Conservation (phyloP, 2,329 filamentous ascomycete genomes). For the Apiospora phragmitis region DNA sequence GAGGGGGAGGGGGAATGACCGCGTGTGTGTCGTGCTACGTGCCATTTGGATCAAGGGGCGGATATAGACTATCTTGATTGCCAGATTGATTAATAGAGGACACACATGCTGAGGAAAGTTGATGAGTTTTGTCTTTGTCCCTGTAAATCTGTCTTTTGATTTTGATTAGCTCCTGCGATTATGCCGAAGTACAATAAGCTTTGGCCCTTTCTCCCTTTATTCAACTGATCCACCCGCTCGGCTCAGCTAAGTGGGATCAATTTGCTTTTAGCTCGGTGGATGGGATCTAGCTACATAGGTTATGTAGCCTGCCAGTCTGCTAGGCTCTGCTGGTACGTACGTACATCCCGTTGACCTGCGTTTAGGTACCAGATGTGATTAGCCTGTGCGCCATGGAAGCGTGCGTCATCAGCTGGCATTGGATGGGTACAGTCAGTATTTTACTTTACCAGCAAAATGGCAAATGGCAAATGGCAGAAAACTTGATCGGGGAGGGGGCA, state of each 20-base stretch:
- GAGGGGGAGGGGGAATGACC: neutral
- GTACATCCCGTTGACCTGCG: neutral
- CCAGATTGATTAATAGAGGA: neutral
- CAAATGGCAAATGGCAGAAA: neutral
- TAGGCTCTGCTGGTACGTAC: no score
- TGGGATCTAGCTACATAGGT: neutral
- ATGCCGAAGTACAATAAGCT: neutral
- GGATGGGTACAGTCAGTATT: neutral
- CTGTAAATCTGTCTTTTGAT: neutral
- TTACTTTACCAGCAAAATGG: neutral
- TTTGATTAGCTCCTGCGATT: neutral
- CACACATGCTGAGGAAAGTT: neutral
- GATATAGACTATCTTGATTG: neutral
- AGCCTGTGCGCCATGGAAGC: neutral
- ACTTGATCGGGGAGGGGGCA: neutral
- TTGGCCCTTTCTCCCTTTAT: neutral
- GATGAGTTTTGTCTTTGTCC: neutral
- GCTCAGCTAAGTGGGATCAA: constrained; percentile 3
- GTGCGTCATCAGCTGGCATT: neutral
- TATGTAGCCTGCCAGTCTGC: no score
- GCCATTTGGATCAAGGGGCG: neutral
- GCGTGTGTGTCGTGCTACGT: neutral
- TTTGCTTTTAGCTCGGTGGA: neutral
- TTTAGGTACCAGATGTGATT: neutral
- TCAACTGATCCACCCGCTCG: neutral